Evolutionary conservation across 257 asterid species (phyloP), one percentile per base, ranked within the genome.

Genomic region (Salvia miltiorrhiza): DNA sequence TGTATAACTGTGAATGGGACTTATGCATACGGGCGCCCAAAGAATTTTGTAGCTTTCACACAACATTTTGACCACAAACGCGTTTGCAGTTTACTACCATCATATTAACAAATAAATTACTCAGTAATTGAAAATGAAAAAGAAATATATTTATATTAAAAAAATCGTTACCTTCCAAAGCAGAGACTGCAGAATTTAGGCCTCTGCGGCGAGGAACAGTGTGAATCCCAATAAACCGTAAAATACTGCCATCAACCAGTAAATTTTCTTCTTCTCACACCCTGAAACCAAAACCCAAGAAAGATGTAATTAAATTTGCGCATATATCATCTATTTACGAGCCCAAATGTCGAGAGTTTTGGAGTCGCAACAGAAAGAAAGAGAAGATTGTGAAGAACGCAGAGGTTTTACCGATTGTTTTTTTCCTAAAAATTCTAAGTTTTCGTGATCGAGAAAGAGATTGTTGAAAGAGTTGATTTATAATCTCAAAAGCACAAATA

Each of bases 161-260:
- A 3, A 74, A 32, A 72, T 74, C 72, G 49, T 76, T 73, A 75
- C 86, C 84, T 75, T 71, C 63, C 50, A 45, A 65, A 67, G 41
- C 10, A 32, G n/a, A 40, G 54, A 35, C 47, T 19, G 71, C 71
- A 62, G 75, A 75, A 47, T 48, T 71, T 50, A 60, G 69, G 65
- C 65, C 64, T 63, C 65, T 48, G 52, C 26, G 48, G 33, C 23
- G 37, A 13, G n/a, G n/a, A n/a, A 33, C 20, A 50, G 62, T 40
- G 69, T 59, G 28, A 73, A 75, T 79, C 79, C 40, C 81, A 66
- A 79, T 21, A 75, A 56, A 40, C 48, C 41, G 58, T 7, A 24
- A 56, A 57, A 63, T 65, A 69, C 23, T 64, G 55, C 45, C 61
- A 48, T 60, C 69, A 60, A 21, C 69, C 69, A 11, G 65, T 43